Percentiles rank a stretch among this genome's conserved stretches.
Conservation (phyloP, 1,284 basidiomycete species). For the Schizophyllum commune region DNA sequence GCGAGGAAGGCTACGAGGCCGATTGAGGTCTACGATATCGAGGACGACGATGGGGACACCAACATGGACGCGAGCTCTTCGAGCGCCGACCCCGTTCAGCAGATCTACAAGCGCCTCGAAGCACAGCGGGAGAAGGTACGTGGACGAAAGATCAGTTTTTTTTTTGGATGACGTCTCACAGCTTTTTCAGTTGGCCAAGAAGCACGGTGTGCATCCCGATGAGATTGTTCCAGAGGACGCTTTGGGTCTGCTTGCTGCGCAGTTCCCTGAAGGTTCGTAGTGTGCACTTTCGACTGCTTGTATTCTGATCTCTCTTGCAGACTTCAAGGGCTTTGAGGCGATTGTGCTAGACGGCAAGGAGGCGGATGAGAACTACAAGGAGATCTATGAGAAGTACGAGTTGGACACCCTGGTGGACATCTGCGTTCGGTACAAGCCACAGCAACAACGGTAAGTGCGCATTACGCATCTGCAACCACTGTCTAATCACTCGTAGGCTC, state of each 20-base stretch:
- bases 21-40: background rate
- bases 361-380: background rate
- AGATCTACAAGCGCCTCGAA: background rate
- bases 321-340: background rate
- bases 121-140: background rate
- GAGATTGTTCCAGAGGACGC: background rate
- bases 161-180: background rate
- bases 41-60: background rate
- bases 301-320: background rate
- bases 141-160: background rate
- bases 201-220: background rate
- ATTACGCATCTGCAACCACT: too few species aligned
- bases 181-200: background rate
- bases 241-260: background rate
- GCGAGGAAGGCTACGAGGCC: background rate
- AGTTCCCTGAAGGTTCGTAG: background rate
- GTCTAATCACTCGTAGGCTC: too few species aligned
- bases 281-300: background rate
- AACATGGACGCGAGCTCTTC: too few species aligned
- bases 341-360: background rate
- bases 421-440: background rate
- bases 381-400: background rate
- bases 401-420: background rate
- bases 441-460: background rate
- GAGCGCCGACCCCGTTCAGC: background rate